Percentiles rank a stretch among this genome's conserved stretches.
Conservation (phyloP, 1,284 basidiomycete species). For the Tylopilus sp. region DNA sequence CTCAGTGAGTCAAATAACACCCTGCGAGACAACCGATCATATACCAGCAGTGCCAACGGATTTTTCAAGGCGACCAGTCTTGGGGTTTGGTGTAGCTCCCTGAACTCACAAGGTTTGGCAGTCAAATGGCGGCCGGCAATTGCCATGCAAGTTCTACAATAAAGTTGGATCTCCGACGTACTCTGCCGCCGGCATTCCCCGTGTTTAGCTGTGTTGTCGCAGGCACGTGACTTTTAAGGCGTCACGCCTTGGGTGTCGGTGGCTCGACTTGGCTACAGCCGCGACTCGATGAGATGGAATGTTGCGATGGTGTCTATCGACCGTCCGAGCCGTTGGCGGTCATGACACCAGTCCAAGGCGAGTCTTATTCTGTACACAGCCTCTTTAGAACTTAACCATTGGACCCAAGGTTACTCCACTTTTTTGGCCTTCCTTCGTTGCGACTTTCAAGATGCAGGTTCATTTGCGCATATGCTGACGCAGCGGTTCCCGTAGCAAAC, state of each 20-base stretch:
- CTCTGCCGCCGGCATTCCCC: slow-evolving; percentile 6
- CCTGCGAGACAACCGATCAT: slow-evolving; percentile 9
- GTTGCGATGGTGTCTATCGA: slow-evolving; percentile 48
- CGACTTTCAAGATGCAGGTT: slow-evolving; percentile 7
- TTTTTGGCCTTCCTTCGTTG: neutral
- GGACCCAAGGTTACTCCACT: slow-evolving; percentile 5
- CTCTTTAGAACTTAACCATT: neutral
- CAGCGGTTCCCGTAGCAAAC: slow-evolving; percentile 1
- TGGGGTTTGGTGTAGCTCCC: slow-evolving; percentile 11
- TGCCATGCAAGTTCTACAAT: slow-evolving; percentile 27
- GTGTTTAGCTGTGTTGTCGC: neutral
- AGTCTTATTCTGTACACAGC: neutral
- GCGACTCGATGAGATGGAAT: slow-evolving; percentile 47
- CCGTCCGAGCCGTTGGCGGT: slow-evolving; percentile 37
- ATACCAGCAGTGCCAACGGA: slow-evolving; percentile 76
- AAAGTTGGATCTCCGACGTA: slow-evolving; percentile 30
- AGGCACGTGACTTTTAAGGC: slow-evolving; percentile 8
- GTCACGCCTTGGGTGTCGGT: neutral
- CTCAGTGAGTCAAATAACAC: slow-evolving; percentile 12
- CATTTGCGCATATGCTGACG: neutral
- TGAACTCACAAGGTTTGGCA: slow-evolving; percentile 24
- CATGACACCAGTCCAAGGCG: slow-evolving; percentile 20
- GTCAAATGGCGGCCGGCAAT: slow-evolving; percentile 11
- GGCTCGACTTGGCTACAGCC: neutral
- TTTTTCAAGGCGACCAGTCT: slow-evolving; percentile 72